Base-by-base conservation (phyloP, 192 early-diverging fungal genomes). In the Rhizophagus prolifer region DNA sequence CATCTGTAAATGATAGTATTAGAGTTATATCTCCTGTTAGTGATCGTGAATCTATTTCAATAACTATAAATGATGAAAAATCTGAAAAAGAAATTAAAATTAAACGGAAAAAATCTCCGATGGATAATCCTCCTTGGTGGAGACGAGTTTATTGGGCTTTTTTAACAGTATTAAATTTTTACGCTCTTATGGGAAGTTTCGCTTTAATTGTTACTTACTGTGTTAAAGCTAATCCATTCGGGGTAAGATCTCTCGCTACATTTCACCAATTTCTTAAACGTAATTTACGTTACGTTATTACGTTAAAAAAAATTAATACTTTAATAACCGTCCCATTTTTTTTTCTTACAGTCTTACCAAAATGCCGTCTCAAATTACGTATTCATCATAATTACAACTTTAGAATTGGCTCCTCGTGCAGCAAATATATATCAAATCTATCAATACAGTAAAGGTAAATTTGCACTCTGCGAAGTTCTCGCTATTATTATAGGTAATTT, bases 341-440 rank as follows among this genome's bases (percentile, higher is more conserved):
- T 1, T 10, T 31, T 16, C 14, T 28, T 63, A 12, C 30, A 64
- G 62, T 64, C 62, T 6, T 64, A 30, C 19, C 14, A 54, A 21
- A 54, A 54, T 54, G 50, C 13, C 4, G 62, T 26, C 9, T 13
- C 68, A 0, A 30, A 26, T 47, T 70, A 41, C 14, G n/a, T 50
- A 26, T 41, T 70, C 34, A 23, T 50, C n/a, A 26, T 41, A n/a
- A 70, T 70, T 38, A 41, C 34, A 13, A n/a, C 68, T 70, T 70
- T 70, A 13, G 68, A 70, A 28, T 70, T 70, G 14, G 41, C 46
- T 47, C 68, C 68, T 44, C 44, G 68, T 70, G 14, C 21, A 26
- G 5, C 23, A 36, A 70, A 70, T 28, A 70, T 70, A 46, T 70
- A 70, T 23, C 68, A 70, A 50, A 70, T 70, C 12, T 5, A 70